Percentiles rank a stretch among this genome's conserved stretches.
Conservation (phyloP, 768 basidiomycete species). For the Clitopilus passeckerianus region DNA sequence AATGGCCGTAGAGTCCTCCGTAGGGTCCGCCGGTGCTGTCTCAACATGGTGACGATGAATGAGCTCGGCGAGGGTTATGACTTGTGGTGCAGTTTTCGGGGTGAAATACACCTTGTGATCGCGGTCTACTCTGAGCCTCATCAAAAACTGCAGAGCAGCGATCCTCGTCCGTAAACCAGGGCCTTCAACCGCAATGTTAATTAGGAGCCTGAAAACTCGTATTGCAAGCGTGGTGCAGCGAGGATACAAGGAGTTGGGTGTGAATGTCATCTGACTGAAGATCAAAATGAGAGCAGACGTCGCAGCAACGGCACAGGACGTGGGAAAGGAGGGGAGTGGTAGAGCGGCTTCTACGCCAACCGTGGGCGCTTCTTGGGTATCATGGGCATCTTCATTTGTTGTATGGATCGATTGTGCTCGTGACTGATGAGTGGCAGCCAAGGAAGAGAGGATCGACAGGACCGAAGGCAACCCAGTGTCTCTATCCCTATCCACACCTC, state of each 20-base stretch:
- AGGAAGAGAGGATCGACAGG: slow-evolving; percentile 59
- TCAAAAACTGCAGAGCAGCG: slow-evolving; percentile 77
- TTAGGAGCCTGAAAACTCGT: slow-evolving; percentile 45
- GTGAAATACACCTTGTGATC: slow-evolving; percentile 82
- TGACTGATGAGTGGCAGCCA: slow-evolving; percentile 47
- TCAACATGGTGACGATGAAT: slow-evolving; percentile 45
- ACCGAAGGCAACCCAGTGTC: slow-evolving; percentile 46
- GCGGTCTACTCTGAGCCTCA: slow-evolving; percentile 84
- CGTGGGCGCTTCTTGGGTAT: slow-evolving; percentile 18
- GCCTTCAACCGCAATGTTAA: slow-evolving; percentile 40
- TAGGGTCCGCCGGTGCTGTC: slow-evolving; percentile 3
- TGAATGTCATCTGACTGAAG: slow-evolving; percentile 70
- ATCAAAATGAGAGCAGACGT: slow-evolving; percentile 58
- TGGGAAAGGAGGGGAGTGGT: slow-evolving; percentile 14
- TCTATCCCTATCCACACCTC: slow-evolving; percentile 37
- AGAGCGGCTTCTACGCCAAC: slow-evolving; percentile 16
- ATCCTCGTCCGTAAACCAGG: slow-evolving; percentile 60
- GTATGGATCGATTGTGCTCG: slow-evolving; percentile 54
- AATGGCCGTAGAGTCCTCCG: slow-evolving; percentile 7
- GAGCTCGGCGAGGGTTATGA: slow-evolving; percentile 53
- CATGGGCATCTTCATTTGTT: slow-evolving; percentile 12
- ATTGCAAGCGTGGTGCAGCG: slow-evolving; percentile 49
- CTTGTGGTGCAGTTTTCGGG: slow-evolving; percentile 54
- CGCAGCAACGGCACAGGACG: slow-evolving; percentile 52
- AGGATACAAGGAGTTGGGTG: slow-evolving; percentile 47